These are phyloP conservation scores for Xanthoconium separans DNA, from an alignment of 1,284 basidiomycete species.

Conservation along the genomic window DNA sequence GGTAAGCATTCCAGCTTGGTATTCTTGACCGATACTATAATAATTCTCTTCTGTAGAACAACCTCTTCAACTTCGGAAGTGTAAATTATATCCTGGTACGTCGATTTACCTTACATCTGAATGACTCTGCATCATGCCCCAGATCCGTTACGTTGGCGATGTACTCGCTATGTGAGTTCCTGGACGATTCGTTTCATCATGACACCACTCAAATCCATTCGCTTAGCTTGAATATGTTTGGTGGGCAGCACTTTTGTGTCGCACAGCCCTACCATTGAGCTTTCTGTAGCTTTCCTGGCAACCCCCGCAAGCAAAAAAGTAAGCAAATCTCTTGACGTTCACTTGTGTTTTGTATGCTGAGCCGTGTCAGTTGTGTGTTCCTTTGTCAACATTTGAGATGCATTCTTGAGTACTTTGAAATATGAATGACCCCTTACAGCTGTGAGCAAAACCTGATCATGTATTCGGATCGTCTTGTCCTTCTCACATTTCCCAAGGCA, in stretches of 20 bases:
- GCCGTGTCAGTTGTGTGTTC: constrained; percentile 12
- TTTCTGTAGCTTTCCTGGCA: constrained; percentile 17
- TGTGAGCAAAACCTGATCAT: constrained; percentile 4
- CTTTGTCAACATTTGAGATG: too few species aligned
- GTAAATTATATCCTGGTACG: constrained; percentile 17
- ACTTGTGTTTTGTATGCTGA: background rate
- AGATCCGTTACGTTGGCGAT: constrained; percentile 27
- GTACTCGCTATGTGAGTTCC: constrained; percentile 18
- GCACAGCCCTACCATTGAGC: background rate
- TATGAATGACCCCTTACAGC: background rate
- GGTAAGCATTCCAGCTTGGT: constrained; percentile 3
- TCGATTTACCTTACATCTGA: background rate
- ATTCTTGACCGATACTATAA: background rate
- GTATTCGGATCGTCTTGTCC: background rate
- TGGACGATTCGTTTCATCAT: background rate
- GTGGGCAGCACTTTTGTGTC: background rate
- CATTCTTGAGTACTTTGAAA: background rate
- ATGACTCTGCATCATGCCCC: background rate
- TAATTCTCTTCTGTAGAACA: background rate
- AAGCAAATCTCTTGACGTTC: background rate
- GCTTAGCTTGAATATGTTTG: constrained; percentile 16
- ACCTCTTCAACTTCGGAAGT: constrained; percentile 2
- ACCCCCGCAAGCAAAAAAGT: constrained; percentile 9
- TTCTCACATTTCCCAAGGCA: constrained; percentile 4
- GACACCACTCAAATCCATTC: background rate